Evolutionary conservation across 306 rosid species (phyloP), one percentile per base, ranked within the genome.

Genomic region (Abrus pulchellus): DNA sequence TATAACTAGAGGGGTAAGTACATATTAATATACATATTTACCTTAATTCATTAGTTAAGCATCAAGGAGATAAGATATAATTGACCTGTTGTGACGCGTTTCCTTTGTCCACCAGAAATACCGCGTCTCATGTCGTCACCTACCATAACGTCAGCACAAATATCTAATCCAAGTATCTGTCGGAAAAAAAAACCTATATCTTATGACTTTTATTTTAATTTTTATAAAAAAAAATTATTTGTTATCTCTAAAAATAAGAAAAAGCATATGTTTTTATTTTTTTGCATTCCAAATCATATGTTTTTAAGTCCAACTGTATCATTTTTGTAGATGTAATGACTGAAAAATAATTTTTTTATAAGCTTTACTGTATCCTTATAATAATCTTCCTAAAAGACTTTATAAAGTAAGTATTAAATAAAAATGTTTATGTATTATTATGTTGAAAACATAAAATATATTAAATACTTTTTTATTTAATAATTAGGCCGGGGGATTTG

Each of bases 81-180:
- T 41, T 43, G 1, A 85, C 91, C 91, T 12, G 87, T 85, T 1
- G 91, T 88, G 5, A 85, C 87, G 6, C 91, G 89, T 74, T 85
- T 88, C n/a, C 76, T 88, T 34, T 88, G 91, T 80, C 91, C 91
- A 8, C 91, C 91, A 0, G 91, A 88, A 44, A 85, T 74, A 4
- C 91, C 91, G 49, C 91, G 73, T 48, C 52, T 82, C 91, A 85
- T 88, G 7, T 56, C 68, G 77, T 88, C 64, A 7, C 91, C 91
- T 13, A 85, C 82, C 75, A 83, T 62, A 36, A 14, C 80, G 44
- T 88, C 87, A 9, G 86, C 89, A 80, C 91, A 88, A 10, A 80
- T 77, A 71, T 88, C 89, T 72, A 88, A 69, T 73, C 89, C 91
- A 27, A 88, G 85, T 30, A 88, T 68, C 91, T 88, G 74, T 48